Base-by-base conservation (phyloP, 306 rosid species). In the Malus orientalis region DNA sequence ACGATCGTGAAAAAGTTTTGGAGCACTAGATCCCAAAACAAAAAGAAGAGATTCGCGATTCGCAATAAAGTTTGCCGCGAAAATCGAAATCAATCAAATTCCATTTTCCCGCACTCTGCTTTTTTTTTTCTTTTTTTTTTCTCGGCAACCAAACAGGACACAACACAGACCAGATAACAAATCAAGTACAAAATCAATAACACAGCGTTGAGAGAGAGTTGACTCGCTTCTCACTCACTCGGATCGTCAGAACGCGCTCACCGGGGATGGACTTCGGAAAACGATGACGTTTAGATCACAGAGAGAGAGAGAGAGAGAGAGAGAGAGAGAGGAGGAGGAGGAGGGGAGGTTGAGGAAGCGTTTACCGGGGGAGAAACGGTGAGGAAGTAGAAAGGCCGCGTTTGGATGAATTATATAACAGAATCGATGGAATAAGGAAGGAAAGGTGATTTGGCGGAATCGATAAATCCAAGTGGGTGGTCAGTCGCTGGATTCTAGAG, bases 1-100 rank as follows among this genome's bases (percentile, higher is more conserved):
- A 8, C 23, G 12, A 63, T 68, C 5, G 70, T 19, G 19, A 27
- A 74, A 27, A 44, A 8, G 12, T 6, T 40, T 53, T 22, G 65
- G 27, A 54, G 81, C 74, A 71, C 74, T 44, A 79, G 81, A 81
- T 77, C 85, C 76, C 81, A 59, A 81, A 65, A 57, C 78, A 23
- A 32, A 32, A 77, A 62, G 53, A 16, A 73, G 11, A 55, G 33
- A 59, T 57, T 78, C 74, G 47, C 29, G 18, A 38, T 57, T 74
- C 74, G 47, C 29, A 12, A 38, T 23, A 67, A 67, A 75, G 66
- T 75, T 38, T 65, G 32, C 47, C 20, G 55, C 65, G 67, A 54
- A 11, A 60, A 66, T 61, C 13, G 6, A 19, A 44, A 5, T 44
- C 77, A 74, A 60, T 63, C 74, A 15, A 27, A 3, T 76, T 29